These are phyloP conservation scores for Nakazawaea molendinolei DNA, from an alignment of 805 yeast species.

Conservation along the genomic window DNA sequence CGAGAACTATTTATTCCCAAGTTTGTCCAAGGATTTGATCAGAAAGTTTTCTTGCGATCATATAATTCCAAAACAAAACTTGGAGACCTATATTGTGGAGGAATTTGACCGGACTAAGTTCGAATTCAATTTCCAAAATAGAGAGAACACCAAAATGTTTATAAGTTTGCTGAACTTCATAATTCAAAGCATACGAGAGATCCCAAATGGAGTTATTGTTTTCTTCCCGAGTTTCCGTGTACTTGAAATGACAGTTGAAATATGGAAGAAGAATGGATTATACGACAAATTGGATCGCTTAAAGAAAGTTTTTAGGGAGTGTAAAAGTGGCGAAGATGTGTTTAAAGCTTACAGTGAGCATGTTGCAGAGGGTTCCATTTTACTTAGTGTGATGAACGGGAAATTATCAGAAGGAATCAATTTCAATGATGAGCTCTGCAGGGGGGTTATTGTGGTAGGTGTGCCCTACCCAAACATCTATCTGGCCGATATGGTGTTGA, in stretches of 20 bases:
- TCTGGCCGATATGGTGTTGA: conserved; percentile 77
- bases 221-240: conserved; percentile 85
- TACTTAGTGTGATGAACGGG: conserved; percentile 89
- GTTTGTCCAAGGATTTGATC: conserved; percentile 33
- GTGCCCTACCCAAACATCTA: conserved; percentile 82
- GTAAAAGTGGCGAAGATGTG: conserved; percentile 32
- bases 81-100: conserved; percentile 41
- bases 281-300: conserved; percentile 27
- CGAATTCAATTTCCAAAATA: conserved; percentile 64
- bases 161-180: conserved; percentile 44
- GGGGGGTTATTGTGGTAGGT: conserved; percentile 83
- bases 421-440: conserved; percentile 79
- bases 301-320: conserved; percentile 54
- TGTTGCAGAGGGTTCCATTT: conserved; percentile 51
- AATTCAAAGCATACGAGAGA: conserved; percentile 29
- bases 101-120: conserved; percentile 29
- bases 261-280: conserved; percentile 42
- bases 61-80: conserved; percentile 65
- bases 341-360: conserved; percentile 44
- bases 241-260: conserved; percentile 38
- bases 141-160: conserved; percentile 43
- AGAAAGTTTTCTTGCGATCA: conserved; percentile 72
- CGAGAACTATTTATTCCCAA: conserved; percentile 58
- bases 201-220: conserved; percentile 73
- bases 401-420: conserved; percentile 91